A percentile compares a stretch with the other conserved stretches of the same genome.
Evolutionary conservation across 352 stramenopile genomes (phyloP).

Genomic region (Globisporangium cylindrosporum): DNA sequence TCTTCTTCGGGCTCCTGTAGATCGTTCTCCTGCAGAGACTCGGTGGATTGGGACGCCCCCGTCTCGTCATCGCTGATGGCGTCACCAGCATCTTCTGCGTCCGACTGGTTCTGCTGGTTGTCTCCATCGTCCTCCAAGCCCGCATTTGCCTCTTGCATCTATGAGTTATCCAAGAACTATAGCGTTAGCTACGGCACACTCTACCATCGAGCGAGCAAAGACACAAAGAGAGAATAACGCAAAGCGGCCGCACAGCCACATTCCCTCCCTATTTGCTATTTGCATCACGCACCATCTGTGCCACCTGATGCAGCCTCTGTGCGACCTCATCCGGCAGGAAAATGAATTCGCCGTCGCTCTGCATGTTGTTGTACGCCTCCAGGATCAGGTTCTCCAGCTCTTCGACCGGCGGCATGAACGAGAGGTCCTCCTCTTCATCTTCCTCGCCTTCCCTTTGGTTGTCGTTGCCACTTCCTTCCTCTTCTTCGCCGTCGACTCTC

Average conservation of each 20-base stretch:
- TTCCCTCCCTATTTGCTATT: neutral
- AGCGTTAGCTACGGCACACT: neutral
- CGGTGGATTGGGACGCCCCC: constrained; percentile 16
- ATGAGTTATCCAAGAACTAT: neutral
- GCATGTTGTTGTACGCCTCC: constrained; percentile 82
- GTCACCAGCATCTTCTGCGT: neutral
- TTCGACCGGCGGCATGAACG: constrained; percentile 34
- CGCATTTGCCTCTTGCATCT: constrained; percentile 4
- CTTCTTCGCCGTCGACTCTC: neutral
- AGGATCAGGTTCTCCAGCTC: constrained; percentile 70
- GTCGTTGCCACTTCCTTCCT: neutral
- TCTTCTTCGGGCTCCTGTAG: constrained; percentile 25
- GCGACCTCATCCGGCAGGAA: constrained; percentile 68
- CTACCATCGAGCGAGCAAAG: neutral
- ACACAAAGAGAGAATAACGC: neutral
- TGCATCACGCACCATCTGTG: constrained; percentile 40
- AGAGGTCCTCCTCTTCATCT: constrained; percentile 24
- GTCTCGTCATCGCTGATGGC: constrained; percentile 6
- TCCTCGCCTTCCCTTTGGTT: neutral
- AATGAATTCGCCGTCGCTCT: constrained; percentile 79
- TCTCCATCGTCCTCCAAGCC: neutral
- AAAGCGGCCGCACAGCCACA: neutral
- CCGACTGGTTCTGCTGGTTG: neutral
- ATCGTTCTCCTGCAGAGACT: constrained; percentile 28
- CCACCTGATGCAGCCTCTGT: constrained; percentile 58